Conservation (phyloP, 1,139 yeast species). For the Diutina catenulata region DNA sequence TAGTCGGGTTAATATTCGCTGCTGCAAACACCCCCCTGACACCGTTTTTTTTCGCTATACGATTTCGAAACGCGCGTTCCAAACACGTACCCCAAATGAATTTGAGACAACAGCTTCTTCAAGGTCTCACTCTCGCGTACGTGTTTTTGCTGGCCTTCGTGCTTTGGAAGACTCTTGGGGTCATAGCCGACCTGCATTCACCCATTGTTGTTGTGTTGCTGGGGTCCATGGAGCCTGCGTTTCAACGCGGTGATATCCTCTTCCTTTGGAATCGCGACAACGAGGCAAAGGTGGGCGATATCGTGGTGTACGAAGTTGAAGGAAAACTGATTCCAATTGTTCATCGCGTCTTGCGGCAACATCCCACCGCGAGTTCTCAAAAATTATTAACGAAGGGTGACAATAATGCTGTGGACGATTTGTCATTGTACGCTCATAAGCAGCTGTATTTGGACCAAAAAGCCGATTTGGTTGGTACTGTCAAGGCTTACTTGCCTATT, state of each 20-base stretch:
- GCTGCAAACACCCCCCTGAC: too few species aligned
- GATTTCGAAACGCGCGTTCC: too few species aligned
- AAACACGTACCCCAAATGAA: too few species aligned
- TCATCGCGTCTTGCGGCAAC: conserved; percentile 85
- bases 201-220: conserved; percentile 95
- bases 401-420: conserved; percentile 86
- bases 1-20: too few species aligned
- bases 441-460: conserved; percentile 69
- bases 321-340: conserved; percentile 87
- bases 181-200: conserved; percentile 73
- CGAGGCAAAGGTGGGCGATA: conserved; percentile 73
- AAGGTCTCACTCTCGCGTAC: conserved; percentile 59
- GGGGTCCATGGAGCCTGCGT: conserved; percentile 99
- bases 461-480: conserved; percentile 78
- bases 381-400: conserved; percentile 89
- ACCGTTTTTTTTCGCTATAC: too few species aligned
- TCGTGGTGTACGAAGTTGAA: conserved; percentile 85
- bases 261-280: conserved; percentile 80
- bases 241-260: conserved; percentile 92
- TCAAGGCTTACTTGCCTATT: conserved; percentile 82
- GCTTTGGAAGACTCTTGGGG: conserved; percentile 78
- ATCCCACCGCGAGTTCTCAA: conserved; percentile 49
- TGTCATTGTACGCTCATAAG: conserved; percentile 68
- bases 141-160: conserved; percentile 83
- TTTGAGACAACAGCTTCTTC: conserved; percentile 36